A percentile compares a stretch with the other conserved stretches of the same genome.
Conservation (phyloP, 129 eudicot species). For the Lactuca sativa region DNA sequence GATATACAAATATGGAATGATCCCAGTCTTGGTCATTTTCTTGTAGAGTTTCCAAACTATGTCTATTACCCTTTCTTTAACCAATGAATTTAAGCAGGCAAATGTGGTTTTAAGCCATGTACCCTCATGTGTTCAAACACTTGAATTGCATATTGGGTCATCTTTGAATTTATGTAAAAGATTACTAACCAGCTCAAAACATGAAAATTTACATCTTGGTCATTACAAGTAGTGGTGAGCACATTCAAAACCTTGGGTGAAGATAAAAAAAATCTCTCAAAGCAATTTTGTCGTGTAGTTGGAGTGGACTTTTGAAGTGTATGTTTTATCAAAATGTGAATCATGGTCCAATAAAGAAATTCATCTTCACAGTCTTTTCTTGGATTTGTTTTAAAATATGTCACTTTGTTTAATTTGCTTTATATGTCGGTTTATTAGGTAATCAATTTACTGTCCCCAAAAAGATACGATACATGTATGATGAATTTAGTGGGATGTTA, state of each 20-base stretch:
- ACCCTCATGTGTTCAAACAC: constrained; percentile 69
- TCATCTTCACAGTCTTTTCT: too few relatives aligned
- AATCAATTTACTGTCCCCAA: too few relatives aligned
- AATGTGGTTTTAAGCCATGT: constrained; percentile 58
- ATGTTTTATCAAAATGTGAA: constrained; percentile 57
- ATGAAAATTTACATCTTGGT: constrained; percentile 61
- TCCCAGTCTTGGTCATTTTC: constrained; percentile 62
- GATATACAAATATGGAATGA: constrained; percentile 62
- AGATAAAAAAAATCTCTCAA: constrained; percentile 59
- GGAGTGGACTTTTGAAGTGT: constrained; percentile 69
- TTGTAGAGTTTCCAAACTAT: constrained; percentile 73
- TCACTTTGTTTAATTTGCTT: too few relatives aligned
- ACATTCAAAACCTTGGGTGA: constrained; percentile 75
- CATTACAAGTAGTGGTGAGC: constrained; percentile 37
- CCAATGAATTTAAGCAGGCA: constrained; percentile 81
- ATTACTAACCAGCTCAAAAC: constrained; percentile 94
- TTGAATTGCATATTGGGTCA: constrained; percentile 71
- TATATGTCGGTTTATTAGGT: too few relatives aligned
- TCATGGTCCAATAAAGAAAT: constrained; percentile 59
- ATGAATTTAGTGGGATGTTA: too few relatives aligned
- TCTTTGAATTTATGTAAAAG: constrained; percentile 65
- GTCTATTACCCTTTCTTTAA: constrained; percentile 66
- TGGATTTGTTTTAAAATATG: too few relatives aligned
- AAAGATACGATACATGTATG: too few relatives aligned
- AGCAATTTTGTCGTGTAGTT: constrained; percentile 68